Conservation (phyloP, 2,329 filamentous ascomycete species). For the Pestalotiopsis sp. region DNA sequence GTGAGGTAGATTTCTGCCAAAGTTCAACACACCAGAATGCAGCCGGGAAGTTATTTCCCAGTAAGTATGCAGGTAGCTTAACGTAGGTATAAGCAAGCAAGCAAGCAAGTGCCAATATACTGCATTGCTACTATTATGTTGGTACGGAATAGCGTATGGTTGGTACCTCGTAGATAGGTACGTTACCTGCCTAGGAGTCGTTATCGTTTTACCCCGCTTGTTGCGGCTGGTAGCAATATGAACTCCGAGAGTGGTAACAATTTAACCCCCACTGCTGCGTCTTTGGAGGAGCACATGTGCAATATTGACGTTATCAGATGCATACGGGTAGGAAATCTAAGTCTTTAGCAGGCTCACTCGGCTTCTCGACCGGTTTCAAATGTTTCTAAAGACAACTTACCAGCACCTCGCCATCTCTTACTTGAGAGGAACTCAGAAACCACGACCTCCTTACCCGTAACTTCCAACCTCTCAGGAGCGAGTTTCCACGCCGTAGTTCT, state of each 20-base stretch:
- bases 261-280: background rate
- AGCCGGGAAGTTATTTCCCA: background rate
- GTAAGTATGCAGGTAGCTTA: background rate
- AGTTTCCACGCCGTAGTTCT: background rate
- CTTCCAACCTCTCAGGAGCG: background rate
- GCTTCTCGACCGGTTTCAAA: background rate
- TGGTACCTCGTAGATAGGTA: background rate
- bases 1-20: background rate
- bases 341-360: background rate
- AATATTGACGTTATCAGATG: background rate
- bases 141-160: background rate
- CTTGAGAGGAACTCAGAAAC: background rate
- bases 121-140: background rate
- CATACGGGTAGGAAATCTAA: background rate
- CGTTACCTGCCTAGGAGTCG: background rate
- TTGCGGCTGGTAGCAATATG: background rate
- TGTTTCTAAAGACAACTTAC: background rate
- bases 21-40: background rate
- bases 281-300: background rate
- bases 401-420: background rate
- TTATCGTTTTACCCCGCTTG: background rate
- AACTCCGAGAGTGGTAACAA: background rate
- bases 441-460: background rate
- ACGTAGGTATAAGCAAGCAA: background rate
- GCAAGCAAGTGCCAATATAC: background rate